Evolutionary conservation across 768 basidiomycete species (phyloP).

Genomic region (Boletus speciosus): DNA sequence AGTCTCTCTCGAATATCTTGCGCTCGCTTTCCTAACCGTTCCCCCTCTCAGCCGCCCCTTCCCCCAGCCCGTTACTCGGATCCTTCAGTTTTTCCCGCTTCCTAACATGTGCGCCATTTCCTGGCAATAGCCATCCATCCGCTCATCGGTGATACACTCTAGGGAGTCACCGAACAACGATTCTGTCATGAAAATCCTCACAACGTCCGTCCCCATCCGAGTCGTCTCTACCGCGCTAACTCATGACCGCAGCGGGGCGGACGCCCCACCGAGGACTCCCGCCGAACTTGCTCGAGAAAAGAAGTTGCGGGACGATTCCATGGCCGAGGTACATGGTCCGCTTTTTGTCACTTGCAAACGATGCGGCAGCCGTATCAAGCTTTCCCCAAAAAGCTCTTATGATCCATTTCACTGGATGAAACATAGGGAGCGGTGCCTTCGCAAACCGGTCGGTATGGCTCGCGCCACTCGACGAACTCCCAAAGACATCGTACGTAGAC

Average conservation of each 20-base stretch:
- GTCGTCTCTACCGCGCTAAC: conserved; percentile 4
- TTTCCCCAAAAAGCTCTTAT: conserved; percentile 63
- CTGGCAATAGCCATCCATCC: conserved; percentile 7
- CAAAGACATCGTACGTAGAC: conserved; percentile 24
- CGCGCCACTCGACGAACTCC: conserved; percentile 13
- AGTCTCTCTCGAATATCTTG: background rate
- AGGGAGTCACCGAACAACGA: conserved; percentile 27
- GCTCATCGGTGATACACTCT: conserved; percentile 20
- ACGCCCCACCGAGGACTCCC: conserved; percentile 33
- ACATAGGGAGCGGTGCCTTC: conserved; percentile 59
- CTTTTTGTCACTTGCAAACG: conserved; percentile 51
- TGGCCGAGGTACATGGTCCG: conserved; percentile 49
- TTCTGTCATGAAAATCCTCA: conserved; percentile 18
- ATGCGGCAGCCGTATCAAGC: conserved; percentile 57
- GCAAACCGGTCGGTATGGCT: conserved; percentile 33
- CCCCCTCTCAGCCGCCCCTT: background rate
- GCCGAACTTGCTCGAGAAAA: conserved; percentile 50
- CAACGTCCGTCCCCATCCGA: conserved; percentile 18
- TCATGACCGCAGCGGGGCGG: conserved; percentile 17
- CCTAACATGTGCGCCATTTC: conserved; percentile 21
- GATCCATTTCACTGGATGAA: conserved; percentile 67
- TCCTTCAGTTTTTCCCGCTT: background rate
- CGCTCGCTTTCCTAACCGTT: background rate
- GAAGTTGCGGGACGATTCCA: conserved; percentile 49
- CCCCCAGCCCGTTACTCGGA: background rate